Percentiles rank a stretch among this genome's conserved stretches.
phyloP scores from a whole-genome alignment of 176 grass and related monocot genomes.

The Lolium multiflorum region DNA sequence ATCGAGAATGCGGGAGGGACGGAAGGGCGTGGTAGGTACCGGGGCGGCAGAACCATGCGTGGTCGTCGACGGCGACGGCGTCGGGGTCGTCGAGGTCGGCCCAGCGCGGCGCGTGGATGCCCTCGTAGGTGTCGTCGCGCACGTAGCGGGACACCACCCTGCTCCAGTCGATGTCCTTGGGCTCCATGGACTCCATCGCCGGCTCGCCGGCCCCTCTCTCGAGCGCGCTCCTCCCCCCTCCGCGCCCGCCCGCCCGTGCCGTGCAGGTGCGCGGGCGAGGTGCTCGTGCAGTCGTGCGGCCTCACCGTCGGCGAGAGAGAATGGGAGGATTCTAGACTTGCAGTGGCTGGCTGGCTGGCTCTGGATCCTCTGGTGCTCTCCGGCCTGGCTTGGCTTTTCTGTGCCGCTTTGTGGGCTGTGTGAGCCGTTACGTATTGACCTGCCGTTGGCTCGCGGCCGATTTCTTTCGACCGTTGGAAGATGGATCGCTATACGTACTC shows the following conservation, averaged over 20 bases:
- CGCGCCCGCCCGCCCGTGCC: neutral
- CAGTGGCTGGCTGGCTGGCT: neutral
- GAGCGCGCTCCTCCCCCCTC: neutral
- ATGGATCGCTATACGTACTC: neutral
- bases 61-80: constrained; percentile 60
- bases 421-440: constrained; percentile 45
- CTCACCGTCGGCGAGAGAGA: neutral
- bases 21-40: constrained; percentile 52
- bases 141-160: constrained; percentile 76
- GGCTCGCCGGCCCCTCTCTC: neutral
- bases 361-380: neutral
- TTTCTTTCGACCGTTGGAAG: constrained; percentile 59
- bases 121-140: constrained; percentile 88
- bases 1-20: neutral
- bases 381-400: constrained; percentile 4
- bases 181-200: constrained; percentile 75
- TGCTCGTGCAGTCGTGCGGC: neutral
- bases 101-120: constrained; percentile 88
- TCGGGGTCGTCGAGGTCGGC: constrained; percentile 66
- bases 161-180: constrained; percentile 92
- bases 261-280: neutral
- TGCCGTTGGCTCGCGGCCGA: constrained; percentile 36
- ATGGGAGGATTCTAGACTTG: neutral
- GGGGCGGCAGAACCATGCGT: constrained; percentile 90
- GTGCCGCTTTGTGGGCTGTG: neutral